phyloP scores from a whole-genome alignment of 768 basidiomycete genomes.

The Tremella yokohamensis region DNA sequence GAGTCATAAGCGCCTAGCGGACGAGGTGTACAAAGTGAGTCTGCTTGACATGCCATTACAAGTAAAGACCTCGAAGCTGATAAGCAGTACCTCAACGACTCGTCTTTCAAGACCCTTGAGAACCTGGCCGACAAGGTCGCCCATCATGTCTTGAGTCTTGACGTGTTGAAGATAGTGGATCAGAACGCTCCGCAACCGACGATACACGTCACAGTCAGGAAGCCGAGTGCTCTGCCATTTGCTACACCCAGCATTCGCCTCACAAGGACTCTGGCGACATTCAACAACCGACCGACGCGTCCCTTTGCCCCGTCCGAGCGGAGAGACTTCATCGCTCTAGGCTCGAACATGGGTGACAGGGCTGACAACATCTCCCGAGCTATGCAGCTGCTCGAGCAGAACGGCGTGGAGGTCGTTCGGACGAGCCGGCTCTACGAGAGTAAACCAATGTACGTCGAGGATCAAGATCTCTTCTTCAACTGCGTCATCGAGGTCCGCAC shows the following conservation, averaged over 20 bases:
- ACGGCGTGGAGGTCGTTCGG: constrained; percentile 50
- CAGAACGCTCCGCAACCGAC: constrained; percentile 9
- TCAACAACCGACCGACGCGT: not conserved
- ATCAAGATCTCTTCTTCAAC: constrained; percentile 85
- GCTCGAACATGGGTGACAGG: constrained; percentile 85
- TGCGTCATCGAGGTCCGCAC: constrained; percentile 88
- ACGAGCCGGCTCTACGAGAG: constrained; percentile 86
- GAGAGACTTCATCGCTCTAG: constrained; percentile 69
- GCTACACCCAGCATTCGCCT: constrained; percentile 69
- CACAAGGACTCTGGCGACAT: constrained; percentile 46
- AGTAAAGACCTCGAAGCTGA: not conserved
- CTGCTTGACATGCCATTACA: constrained; percentile 7
- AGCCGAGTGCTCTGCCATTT: constrained; percentile 67
- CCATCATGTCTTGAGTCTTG: constrained; percentile 52
- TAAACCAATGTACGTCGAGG: constrained; percentile 88
- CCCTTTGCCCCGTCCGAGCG: not conserved
- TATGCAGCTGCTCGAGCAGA: constrained; percentile 63
- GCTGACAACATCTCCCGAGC: constrained; percentile 77
- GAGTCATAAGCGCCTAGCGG: constrained; percentile 55
- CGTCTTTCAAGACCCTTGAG: constrained; percentile 66
- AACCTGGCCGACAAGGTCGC: constrained; percentile 64
- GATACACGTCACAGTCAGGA: constrained; percentile 63
- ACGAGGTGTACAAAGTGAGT: constrained; percentile 52
- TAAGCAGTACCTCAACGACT: constrained; percentile 55
- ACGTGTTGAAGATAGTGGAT: no score